phyloP scores from a whole-genome alignment of 2,329 filamentous ascomycete genomes.

The Penicillium sp. region DNA sequence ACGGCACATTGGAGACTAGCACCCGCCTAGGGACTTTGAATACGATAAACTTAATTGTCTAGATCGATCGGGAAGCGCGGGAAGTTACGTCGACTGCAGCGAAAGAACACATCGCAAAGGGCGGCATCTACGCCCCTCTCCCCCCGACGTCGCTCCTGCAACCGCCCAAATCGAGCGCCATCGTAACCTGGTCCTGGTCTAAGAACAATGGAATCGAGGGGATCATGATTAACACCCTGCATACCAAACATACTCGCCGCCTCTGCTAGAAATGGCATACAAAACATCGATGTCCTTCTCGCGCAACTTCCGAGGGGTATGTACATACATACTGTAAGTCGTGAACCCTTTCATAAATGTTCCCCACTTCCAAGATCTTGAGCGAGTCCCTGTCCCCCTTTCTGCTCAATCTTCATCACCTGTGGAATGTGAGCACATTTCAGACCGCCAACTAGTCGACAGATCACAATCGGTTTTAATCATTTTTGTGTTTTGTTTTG shows the following conservation, averaged over 20 bases:
- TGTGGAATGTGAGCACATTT: slow-evolving; percentile 6
- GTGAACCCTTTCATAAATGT: not conserved
- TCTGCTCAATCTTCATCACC: slow-evolving; percentile 1
- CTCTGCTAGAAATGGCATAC: slow-evolving; percentile 1
- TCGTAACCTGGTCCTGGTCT: not conserved
- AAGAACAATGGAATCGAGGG: slow-evolving; percentile 14
- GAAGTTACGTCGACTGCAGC: slow-evolving; percentile 18
- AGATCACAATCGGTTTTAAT: not conserved
- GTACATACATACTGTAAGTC: too few relatives aligned
- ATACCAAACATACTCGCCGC: slow-evolving; percentile 10
- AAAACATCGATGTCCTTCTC: not conserved
- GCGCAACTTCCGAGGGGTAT: slow-evolving; percentile 2
- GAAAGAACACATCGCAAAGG: slow-evolving; percentile 16
- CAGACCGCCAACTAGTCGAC: not conserved
- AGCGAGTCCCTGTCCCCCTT: not conserved
- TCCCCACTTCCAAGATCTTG: not conserved
- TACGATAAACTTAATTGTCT: slow-evolving; percentile 21
- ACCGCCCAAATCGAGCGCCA: not conserved
- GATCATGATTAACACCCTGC: slow-evolving; percentile 21
- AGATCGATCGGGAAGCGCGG: slow-evolving; percentile 25
- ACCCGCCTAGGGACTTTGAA: not conserved
- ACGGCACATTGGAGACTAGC: slow-evolving; percentile 1
- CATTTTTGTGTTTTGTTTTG: too few relatives aligned
- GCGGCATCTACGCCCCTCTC: slow-evolving; percentile 3
- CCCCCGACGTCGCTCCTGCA: not conserved